These are phyloP conservation scores for Hysterangium stoloniferum DNA, from an alignment of 768 basidiomycete species.

Conservation along the genomic window DNA sequence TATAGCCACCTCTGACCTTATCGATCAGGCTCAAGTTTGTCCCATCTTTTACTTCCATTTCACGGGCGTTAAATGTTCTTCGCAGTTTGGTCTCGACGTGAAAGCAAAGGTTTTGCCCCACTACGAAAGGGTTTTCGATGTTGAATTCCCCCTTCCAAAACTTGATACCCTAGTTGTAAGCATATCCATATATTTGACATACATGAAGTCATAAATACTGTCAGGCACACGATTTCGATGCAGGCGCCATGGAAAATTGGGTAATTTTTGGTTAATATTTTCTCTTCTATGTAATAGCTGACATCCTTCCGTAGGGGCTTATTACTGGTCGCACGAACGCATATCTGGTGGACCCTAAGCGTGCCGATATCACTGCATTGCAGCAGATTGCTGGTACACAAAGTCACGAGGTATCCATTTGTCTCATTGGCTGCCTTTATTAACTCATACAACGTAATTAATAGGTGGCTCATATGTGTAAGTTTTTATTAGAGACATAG, in stretches of 20 bases:
- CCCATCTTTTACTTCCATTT: neutral
- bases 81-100: conserved; percentile 77
- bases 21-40: conserved; percentile 52
- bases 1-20: conserved; percentile 70
- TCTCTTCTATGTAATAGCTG: neutral
- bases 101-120: conserved; percentile 74
- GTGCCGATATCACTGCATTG: conserved; percentile 62
- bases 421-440: conserved; percentile 1
- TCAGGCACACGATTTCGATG: conserved; percentile 80
- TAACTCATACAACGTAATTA: neutral
- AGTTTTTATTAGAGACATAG: neutral
- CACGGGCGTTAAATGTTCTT: neutral
- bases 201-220: neutral
- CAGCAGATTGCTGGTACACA: conserved; percentile 73
- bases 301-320: conserved; percentile 42
- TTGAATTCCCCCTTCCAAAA: conserved; percentile 90
- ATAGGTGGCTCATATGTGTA: conserved; percentile 15
- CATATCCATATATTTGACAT: neutral
- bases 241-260: conserved; percentile 94
- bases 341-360: conserved; percentile 73
- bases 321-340: conserved; percentile 84
- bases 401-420: conserved; percentile 72
- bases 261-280: conserved; percentile 20
- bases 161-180: conserved; percentile 83
- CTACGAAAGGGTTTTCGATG: conserved; percentile 90